Conservation (phyloP, 2,329 filamentous ascomycete species). For the Phoma sp. region DNA sequence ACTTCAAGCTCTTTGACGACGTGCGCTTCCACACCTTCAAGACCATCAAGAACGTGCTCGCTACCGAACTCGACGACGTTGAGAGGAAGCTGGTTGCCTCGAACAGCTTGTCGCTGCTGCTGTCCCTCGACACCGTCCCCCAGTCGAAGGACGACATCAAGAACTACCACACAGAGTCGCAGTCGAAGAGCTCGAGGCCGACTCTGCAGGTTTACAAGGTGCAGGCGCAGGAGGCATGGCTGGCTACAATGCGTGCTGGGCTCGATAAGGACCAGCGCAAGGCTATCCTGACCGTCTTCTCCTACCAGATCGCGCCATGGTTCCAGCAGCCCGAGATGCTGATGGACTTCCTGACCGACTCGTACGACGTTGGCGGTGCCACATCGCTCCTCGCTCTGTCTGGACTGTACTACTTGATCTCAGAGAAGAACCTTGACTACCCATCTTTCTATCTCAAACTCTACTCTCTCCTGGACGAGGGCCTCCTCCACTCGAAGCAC, state of each 20-base stretch:
- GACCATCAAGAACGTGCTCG: constrained; percentile 66
- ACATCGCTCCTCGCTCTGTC: constrained; percentile 87
- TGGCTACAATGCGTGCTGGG: constrained; percentile 72
- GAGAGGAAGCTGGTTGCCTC: constrained; percentile 44
- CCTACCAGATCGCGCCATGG: constrained; percentile 83
- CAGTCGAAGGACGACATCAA: constrained; percentile 69
- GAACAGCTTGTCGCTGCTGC: constrained; percentile 67
- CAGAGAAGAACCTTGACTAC: constrained; percentile 93
- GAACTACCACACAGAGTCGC: constrained; percentile 70
- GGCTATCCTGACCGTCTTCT: constrained; percentile 74
- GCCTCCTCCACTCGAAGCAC: constrained; percentile 91
- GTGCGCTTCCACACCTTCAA: constrained; percentile 82
- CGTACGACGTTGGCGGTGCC: constrained; percentile 84
- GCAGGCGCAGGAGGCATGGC: constrained; percentile 84
- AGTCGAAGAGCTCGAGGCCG: constrained; percentile 65
- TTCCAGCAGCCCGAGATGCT: constrained; percentile 86
- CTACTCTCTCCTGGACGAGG: constrained; percentile 86
- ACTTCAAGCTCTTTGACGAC: constrained; percentile 80
- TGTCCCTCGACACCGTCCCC: constrained; percentile 73
- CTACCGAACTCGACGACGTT: constrained; percentile 32
- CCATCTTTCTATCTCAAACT: constrained; percentile 92
- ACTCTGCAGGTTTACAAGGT: constrained; percentile 76
- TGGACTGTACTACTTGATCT: constrained; percentile 93
- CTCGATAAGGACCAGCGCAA: constrained; percentile 79
- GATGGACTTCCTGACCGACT: constrained; percentile 96